Percentiles rank a stretch among this genome's conserved stretches.
Conservation (phyloP, 2,329 filamentous ascomycete genomes). For the Zasmidium angulare region DNA sequence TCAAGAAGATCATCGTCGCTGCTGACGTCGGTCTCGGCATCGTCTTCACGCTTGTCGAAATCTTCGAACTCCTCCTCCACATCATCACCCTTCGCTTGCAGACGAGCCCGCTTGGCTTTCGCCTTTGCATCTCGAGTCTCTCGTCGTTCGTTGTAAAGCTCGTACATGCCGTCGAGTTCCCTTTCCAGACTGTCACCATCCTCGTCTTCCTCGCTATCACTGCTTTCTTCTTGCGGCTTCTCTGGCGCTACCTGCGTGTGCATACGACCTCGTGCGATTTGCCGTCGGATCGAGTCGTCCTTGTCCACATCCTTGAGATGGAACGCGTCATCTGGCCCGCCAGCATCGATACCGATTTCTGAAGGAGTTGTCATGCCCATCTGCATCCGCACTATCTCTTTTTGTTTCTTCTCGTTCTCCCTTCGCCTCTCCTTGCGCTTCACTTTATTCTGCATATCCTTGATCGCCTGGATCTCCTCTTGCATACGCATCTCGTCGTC, state of each 20-base stretch:
- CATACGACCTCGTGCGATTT: constrained; percentile 76
- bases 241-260: constrained; percentile 59
- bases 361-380: constrained; percentile 95
- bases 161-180: constrained; percentile 85
- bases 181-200: constrained; percentile 81
- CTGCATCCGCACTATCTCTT: constrained; percentile 93
- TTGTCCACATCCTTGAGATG: constrained; percentile 79
- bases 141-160: constrained; percentile 77
- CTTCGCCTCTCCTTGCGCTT: constrained; percentile 81
- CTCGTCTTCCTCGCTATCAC: constrained; percentile 53
- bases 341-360: constrained; percentile 78
- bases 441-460: constrained; percentile 72
- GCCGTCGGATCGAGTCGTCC: constrained; percentile 65
- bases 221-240: constrained; percentile 40
- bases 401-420: constrained; percentile 92
- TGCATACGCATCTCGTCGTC: constrained; percentile 92
- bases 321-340: constrained; percentile 76
- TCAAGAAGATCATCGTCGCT: constrained; percentile 54
- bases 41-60: constrained; percentile 61
- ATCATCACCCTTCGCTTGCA: constrained; percentile 55
- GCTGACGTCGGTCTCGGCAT: constrained; percentile 44
- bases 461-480: constrained; percentile 78
- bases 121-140: constrained; percentile 81
- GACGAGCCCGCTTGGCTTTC: constrained; percentile 82
- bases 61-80: constrained; percentile 92